Evolutionary conservation across 805 yeast species (phyloP).

Genomic region (Novakomyces olei): DNA sequence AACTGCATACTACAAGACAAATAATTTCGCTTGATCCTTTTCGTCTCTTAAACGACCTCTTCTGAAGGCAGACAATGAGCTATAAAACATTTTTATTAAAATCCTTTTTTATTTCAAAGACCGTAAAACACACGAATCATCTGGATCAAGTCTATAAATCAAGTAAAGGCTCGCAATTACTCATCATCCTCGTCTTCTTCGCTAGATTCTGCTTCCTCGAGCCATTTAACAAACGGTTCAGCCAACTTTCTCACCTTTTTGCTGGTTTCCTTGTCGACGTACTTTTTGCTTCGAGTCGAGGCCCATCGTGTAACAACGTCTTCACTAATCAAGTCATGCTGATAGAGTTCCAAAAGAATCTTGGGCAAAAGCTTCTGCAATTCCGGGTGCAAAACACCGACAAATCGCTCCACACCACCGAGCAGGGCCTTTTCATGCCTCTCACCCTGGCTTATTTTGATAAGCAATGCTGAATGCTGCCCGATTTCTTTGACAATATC

Average conservation of each 20-base stretch:
- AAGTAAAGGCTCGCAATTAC: too few relatives aligned
- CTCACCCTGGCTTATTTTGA: constrained; percentile 34
- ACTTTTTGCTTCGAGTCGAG: constrained; percentile 74
- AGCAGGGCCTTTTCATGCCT: constrained; percentile 67
- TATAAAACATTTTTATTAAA: too few relatives aligned
- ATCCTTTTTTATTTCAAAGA: too few relatives aligned
- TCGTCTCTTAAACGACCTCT: too few relatives aligned
- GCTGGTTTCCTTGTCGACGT: constrained; percentile 72
- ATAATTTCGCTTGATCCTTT: too few relatives aligned
- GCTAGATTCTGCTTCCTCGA: constrained; percentile 65
- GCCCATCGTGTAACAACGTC: constrained; percentile 71
- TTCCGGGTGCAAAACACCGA: constrained; percentile 60
- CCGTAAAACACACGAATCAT: too few relatives aligned
- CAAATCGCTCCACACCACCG: constrained; percentile 87
- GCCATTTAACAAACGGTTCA: constrained; percentile 86
- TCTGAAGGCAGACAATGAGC: too few relatives aligned
- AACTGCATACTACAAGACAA: too few relatives aligned
- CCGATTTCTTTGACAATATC: constrained; percentile 50
- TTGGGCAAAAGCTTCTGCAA: constrained; percentile 57
- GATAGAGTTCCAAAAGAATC: constrained; percentile 59
- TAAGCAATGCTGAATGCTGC: constrained; percentile 61
- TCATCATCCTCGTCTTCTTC: constrained; percentile 25
- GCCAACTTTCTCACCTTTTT: constrained; percentile 93
- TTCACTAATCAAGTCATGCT: constrained; percentile 65
- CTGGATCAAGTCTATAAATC: too few relatives aligned